Conservation (phyloP, 2,329 filamentous ascomycete genomes). For the Penicillium nordicum region DNA sequence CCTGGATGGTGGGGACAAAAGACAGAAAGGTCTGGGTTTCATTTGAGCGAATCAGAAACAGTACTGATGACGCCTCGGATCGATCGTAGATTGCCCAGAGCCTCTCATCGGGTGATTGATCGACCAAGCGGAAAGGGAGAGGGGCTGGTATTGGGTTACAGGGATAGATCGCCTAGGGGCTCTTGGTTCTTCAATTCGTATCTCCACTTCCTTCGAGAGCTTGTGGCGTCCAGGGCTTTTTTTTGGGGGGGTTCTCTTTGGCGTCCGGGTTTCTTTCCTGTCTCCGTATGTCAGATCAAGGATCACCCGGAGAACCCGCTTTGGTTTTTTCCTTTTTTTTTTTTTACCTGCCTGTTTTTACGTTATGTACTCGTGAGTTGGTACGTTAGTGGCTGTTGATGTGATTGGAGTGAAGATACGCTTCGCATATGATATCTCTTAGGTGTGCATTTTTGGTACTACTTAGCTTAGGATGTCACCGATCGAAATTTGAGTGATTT, state of each 20-base stretch:
- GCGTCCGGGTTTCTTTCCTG: not conserved
- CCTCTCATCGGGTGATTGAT: constrained; percentile 26
- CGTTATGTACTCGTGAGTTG: not conserved
- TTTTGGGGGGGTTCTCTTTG: not conserved
- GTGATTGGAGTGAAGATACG: constrained; percentile 14
- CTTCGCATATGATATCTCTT: constrained; percentile 37
- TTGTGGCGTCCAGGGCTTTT: constrained; percentile 9
- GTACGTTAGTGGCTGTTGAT: not conserved
- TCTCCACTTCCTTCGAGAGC: constrained; percentile 26
- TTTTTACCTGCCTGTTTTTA: not conserved
- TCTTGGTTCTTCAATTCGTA: constrained; percentile 22
- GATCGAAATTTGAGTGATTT: not conserved
- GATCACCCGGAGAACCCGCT: not conserved
- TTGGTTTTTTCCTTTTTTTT: not conserved
- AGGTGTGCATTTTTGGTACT: constrained; percentile 7
- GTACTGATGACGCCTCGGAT: constrained; percentile 7
- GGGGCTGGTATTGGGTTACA: constrained; percentile 14
- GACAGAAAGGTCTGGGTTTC: not conserved
- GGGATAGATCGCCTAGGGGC: constrained; percentile 22
- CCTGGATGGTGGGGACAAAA: constrained; percentile 5
- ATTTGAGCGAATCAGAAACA: not conserved
- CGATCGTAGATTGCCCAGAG: constrained; percentile 16
- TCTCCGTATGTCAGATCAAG: constrained; percentile 1
- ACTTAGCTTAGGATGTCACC: not conserved
- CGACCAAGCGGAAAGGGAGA: constrained; percentile 14